These are phyloP conservation scores for Murraya koenigii DNA, from an alignment of 345 rosid genomes.

Conservation along the genomic window DNA sequence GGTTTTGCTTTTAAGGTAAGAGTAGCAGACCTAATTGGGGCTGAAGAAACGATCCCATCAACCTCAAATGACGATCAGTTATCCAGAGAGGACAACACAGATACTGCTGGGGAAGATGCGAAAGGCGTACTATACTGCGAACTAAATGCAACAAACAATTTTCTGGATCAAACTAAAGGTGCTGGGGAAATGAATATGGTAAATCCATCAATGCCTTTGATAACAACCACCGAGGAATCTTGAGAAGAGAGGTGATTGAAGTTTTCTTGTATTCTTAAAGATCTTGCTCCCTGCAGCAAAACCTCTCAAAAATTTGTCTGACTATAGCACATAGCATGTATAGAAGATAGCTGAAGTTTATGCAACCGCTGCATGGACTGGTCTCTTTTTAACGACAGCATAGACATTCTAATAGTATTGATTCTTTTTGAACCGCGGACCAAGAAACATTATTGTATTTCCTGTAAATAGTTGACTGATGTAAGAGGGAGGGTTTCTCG, in stretches of 20 bases:
- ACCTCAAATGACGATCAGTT: constrained; percentile 18
- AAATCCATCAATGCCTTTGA: constrained; percentile 2
- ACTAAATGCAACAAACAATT: constrained; percentile 30
- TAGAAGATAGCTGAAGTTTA: neutral
- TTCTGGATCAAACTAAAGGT: constrained; percentile 32
- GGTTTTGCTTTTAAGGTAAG: constrained; percentile 33
- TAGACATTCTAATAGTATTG: neutral
- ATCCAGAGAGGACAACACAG: constrained; percentile 12
- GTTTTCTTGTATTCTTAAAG: neutral
- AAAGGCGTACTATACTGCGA: constrained; percentile 40
- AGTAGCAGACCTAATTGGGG: constrained; percentile 26
- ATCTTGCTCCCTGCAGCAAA: neutral
- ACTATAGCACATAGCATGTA: neutral
- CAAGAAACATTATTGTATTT: neutral
- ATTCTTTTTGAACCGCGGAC: neutral
- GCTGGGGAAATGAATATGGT: constrained; percentile 7
- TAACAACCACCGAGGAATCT: neutral
- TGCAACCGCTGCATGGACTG: neutral
- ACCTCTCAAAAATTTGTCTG: neutral
- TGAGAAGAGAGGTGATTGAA: constrained; percentile 1
- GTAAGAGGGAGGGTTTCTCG: neutral
- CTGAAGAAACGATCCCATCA: constrained; percentile 12
- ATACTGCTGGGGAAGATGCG: constrained; percentile 24
- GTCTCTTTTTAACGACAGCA: neutral
- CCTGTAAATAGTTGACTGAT: neutral